phyloP scores from a whole-genome alignment of 257 asterid species.

The Solanum corneliomulleri region DNA sequence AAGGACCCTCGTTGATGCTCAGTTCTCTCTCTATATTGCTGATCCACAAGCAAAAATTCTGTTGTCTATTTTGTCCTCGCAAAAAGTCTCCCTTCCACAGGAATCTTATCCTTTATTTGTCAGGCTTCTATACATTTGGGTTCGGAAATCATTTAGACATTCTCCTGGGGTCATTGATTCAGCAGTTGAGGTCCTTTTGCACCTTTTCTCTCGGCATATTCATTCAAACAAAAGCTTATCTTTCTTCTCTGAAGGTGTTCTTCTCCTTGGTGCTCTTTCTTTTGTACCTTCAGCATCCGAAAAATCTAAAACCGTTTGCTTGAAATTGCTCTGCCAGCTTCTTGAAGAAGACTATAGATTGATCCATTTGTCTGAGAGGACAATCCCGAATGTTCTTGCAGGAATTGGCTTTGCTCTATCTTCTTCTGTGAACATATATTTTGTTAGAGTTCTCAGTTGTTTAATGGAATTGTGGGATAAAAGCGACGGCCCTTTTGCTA shows the following conservation, averaged over 20 bases:
- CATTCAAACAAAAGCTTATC: conserved; percentile 18
- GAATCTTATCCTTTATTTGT: conserved; percentile 62
- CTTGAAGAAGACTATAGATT: conserved; percentile 37
- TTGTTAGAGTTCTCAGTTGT: conserved; percentile 36
- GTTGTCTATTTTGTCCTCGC: conserved; percentile 54
- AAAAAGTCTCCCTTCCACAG: conserved; percentile 29
- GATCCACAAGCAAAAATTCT: conserved; percentile 92
- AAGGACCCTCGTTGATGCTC: conserved; percentile 42
- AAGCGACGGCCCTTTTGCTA: conserved; percentile 38
- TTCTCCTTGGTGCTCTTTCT: conserved; percentile 71
- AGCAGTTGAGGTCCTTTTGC: conserved; percentile 31
- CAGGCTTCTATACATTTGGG: conserved; percentile 78
- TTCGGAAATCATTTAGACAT: conserved; percentile 65
- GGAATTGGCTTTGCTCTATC: conserved; percentile 82
- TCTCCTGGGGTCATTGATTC: conserved; percentile 43
- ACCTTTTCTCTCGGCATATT: conserved; percentile 28
- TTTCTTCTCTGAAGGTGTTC: conserved; percentile 69
- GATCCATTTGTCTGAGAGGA: conserved; percentile 37
- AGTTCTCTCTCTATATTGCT: conserved; percentile 59
- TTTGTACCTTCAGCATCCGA: conserved; percentile 43
- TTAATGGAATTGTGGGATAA: conserved; percentile 55
- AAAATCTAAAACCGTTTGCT: conserved; percentile 48
- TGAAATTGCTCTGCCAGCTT: conserved; percentile 54
- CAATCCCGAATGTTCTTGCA: conserved; percentile 48
- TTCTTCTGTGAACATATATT: conserved; percentile 33